Base-by-base conservation (phyloP, 176 grass and related monocot species). In the Chrysopogon serrulatus region DNA sequence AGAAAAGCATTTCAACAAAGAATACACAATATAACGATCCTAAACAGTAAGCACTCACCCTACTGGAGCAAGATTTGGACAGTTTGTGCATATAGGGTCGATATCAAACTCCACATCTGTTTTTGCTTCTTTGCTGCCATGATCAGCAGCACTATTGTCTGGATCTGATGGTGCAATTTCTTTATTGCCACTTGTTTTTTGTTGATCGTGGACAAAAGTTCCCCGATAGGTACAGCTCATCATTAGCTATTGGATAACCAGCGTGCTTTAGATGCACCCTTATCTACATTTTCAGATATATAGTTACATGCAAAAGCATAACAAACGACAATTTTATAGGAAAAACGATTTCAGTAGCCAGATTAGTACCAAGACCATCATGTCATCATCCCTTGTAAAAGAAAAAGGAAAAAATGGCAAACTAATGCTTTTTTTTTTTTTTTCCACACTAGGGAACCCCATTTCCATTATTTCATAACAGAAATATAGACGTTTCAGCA, bases 181-280 rank as follows among this genome's bases (percentile, higher is more conserved):
- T 78, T 79, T 85, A 68, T 73, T 71, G 40, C 73, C 73, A 71
- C 71, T 44, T 74, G 44, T 90, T 77, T 72, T 85, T 90, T 77
- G 86, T 79, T 24, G 93, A 92, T 82, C 83, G 87, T 48, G 86
- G 76, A 79, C 80, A 81, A 68, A 88, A 88, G 66, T 85, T 48
- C 34, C 88, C 86, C 4, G 89, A 92, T 48, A 95, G 85, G 65
- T 98, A 98, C 44, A 98, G 80, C 28, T 82, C 80, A 45, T 98
- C 96, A 79, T 98, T 98, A 49, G 89, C 96, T 90, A 95, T 95
- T 77, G 96, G 93, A 79, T 98, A 88, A 74, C 96, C 93, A 76
- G 86, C 60, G 70, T 92, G 88, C 85, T 98, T 94, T 6, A 98
- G 87, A 90, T 98, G 96, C 31, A 98, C 96, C 65, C 96, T 75